A percentile compares a stretch with the other conserved stretches of the same genome.
Evolutionary conservation across 352 stramenopile species (phyloP).

Genomic region (Globisporangium camurandrum): DNA sequence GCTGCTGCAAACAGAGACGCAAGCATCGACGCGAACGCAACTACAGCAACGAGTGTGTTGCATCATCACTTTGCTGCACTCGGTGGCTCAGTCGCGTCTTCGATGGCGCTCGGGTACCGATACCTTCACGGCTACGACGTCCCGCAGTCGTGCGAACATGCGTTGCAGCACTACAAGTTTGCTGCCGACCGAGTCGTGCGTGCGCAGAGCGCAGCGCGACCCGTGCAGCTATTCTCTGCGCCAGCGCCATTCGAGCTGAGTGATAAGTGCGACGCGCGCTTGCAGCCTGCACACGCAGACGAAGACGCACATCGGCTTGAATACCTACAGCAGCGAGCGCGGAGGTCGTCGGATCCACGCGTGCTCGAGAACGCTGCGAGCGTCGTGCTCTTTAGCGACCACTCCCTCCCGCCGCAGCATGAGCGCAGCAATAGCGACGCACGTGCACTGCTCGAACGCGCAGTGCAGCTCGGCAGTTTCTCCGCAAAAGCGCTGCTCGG

Average conservation of each 20-base stretch:
- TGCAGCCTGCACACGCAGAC: slow-evolving; percentile 10
- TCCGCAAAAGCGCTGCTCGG: slow-evolving; percentile 45
- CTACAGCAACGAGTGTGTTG: slow-evolving; percentile 16
- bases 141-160: slow-evolving; percentile 36
- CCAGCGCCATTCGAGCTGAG: slow-evolving; percentile 24
- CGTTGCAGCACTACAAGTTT: slow-evolving; percentile 70
- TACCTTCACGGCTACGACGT: slow-evolving; percentile 46
- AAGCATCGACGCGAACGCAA: not conserved
- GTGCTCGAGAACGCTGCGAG: slow-evolving; percentile 42
- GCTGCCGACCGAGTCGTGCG: slow-evolving; percentile 47
- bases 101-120: slow-evolving; percentile 69
- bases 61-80: slow-evolving; percentile 57
- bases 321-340: slow-evolving; percentile 36
- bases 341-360: slow-evolving; percentile 14
- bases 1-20: slow-evolving; percentile 9
- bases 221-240: slow-evolving; percentile 31
- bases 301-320: slow-evolving; percentile 39
- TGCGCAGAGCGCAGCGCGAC: slow-evolving; percentile 13
- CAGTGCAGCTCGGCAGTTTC: slow-evolving; percentile 25
- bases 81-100: slow-evolving; percentile 25
- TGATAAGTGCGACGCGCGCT: slow-evolving; percentile 17
- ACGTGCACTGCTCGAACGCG: slow-evolving; percentile 28
- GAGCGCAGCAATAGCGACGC: slow-evolving; percentile 16
- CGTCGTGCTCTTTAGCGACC: slow-evolving; percentile 49
- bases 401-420: slow-evolving; percentile 8